Conservation (phyloP, 805 yeast genomes). For the Sungouiella blattae region DNA sequence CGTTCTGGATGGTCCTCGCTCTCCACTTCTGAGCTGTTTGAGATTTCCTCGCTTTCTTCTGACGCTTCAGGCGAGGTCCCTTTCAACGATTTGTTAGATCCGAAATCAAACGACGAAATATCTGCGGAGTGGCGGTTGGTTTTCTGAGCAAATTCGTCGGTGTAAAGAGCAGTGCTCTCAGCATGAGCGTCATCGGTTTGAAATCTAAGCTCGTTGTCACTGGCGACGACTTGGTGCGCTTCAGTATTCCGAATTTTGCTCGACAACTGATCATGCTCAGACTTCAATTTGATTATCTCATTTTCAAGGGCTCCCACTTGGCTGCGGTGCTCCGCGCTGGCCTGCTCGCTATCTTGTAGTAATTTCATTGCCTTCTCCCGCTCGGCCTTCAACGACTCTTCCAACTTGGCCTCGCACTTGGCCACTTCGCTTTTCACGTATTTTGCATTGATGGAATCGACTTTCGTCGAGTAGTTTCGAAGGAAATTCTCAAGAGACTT, state of each 20-base stretch:
- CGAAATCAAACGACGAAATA: too few species aligned
- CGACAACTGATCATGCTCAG: slow-evolving; percentile 2
- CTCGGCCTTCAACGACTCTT: slow-evolving; percentile 6
- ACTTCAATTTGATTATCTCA: slow-evolving; percentile 5
- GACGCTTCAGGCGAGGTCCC: background rate
- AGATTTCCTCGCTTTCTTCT: background rate
- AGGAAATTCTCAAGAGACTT: slow-evolving; percentile 54
- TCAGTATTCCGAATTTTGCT: too few species aligned
- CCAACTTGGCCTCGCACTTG: slow-evolving; percentile 6
- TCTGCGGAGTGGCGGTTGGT: background rate
- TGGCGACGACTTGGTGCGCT: too few species aligned
- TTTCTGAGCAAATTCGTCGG: too few species aligned
- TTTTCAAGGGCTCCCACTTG: slow-evolving; percentile 8
- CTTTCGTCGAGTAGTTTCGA: slow-evolving; percentile 39
- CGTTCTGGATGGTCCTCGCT: too few species aligned
- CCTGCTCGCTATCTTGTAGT: slow-evolving; percentile 7
- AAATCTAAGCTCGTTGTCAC: background rate
- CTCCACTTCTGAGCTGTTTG: slow-evolving; percentile 1
- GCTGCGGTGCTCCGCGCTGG: slow-evolving; percentile 7
- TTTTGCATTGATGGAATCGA: slow-evolving; percentile 9
- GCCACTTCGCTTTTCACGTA: slow-evolving; percentile 7
- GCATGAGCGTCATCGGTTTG: too few species aligned
- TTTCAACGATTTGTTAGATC: background rate
- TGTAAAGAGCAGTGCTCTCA: too few species aligned
- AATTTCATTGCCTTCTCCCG: slow-evolving; percentile 3